Evolutionary conservation across 177 flowering plant genomes (phyloP).

Genomic region (Telopea speciosissima): DNA sequence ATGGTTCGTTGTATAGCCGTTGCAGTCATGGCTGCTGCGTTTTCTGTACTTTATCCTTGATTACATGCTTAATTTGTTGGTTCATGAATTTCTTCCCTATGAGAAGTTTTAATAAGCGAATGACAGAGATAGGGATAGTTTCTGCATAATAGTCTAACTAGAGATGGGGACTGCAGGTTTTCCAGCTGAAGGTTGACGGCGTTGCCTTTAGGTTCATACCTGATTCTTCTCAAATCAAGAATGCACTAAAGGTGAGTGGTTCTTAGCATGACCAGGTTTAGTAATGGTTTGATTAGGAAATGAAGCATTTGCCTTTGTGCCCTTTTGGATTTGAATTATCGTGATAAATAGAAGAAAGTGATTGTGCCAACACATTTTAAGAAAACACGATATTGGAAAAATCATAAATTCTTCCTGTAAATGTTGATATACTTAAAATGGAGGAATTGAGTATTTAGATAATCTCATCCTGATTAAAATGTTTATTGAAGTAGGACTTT

Average conservation of each 20-base stretch:
- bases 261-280: too few relatives aligned
- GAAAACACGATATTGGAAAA: too few relatives aligned
- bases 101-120: not conserved
- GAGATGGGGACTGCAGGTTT: not conserved
- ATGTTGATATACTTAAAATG: too few relatives aligned
- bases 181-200: not conserved
- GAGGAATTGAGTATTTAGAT: too few relatives aligned
- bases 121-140: not conserved
- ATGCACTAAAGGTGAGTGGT: not conserved
- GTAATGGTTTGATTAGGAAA: too few relatives aligned
- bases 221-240: not conserved
- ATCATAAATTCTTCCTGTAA: too few relatives aligned
- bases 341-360: too few relatives aligned
- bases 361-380: too few relatives aligned
- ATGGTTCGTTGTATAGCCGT: not conserved
- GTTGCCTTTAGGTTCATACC: not conserved
- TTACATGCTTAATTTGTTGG: not conserved
- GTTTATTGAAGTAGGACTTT: too few relatives aligned
- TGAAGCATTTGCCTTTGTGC: too few relatives aligned
- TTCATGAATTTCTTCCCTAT: not conserved
- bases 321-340: too few relatives aligned
- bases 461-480: too few relatives aligned
- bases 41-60: not conserved
- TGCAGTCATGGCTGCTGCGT: not conserved
- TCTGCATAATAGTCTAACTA: not conserved